phyloP scores from a whole-genome alignment of 148 eudicot genomes.

The Chenopodium suecicum region DNA sequence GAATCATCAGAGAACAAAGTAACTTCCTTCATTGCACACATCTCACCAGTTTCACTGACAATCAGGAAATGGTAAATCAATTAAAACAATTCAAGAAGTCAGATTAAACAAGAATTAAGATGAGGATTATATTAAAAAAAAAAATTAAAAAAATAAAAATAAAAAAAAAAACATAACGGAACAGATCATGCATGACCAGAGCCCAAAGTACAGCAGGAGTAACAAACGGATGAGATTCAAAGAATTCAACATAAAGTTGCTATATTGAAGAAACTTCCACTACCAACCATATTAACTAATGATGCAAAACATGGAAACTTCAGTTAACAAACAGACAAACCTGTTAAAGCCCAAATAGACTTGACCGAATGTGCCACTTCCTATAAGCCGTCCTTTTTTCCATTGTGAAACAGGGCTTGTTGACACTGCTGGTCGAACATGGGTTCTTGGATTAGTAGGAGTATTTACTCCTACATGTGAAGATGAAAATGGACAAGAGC shows the following conservation, averaged over 20 bases:
- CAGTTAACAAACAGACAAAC: slow-evolving; percentile 23
- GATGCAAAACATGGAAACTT: not conserved
- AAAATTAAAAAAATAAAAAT: no score
- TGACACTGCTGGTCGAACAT: slow-evolving; percentile 59
- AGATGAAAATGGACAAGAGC: slow-evolving; percentile 48
- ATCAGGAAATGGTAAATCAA: slow-evolving; percentile 16
- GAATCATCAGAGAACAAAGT: slow-evolving; percentile 54
- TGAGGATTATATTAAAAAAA: not conserved
- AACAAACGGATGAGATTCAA: not conserved
- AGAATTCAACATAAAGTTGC: not conserved
- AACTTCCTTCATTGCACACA: slow-evolving; percentile 78
- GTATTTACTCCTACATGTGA: slow-evolving; percentile 53
- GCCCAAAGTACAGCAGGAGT: not conserved
- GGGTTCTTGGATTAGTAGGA: slow-evolving; percentile 59
- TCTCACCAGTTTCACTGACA: slow-evolving; percentile 55
- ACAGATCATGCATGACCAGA: not conserved
- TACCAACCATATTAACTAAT: not conserved
- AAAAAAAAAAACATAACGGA: not conserved
- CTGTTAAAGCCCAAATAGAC: slow-evolving; percentile 61
- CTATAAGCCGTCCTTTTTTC: slow-evolving; percentile 58
- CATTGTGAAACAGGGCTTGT: slow-evolving; percentile 57
- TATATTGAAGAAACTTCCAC: not conserved
- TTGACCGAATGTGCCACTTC: slow-evolving; percentile 59
- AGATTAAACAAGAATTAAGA: not conserved
- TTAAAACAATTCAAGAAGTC: not conserved